A percentile compares a stretch with the other conserved stretches of the same genome.
phyloP scores from a whole-genome alignment of 1,284 basidiomycete genomes.

The Trichosporon coremiiforme region DNA sequence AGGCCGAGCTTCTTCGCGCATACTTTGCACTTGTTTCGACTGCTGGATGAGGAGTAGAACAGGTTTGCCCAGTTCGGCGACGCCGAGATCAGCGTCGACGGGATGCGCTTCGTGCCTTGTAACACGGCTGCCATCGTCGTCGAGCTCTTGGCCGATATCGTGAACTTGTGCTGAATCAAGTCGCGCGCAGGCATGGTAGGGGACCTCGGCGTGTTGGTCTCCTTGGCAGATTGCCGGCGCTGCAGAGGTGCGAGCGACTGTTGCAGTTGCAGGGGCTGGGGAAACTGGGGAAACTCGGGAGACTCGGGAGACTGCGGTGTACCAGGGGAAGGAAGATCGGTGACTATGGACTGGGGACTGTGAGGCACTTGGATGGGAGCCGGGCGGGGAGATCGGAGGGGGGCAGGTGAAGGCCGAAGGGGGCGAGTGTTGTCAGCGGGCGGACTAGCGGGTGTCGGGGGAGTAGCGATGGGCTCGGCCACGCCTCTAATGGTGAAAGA shows the following conservation, averaged over 20 bases:
- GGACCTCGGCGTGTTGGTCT: not conserved
- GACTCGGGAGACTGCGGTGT: not conserved
- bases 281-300: not conserved
- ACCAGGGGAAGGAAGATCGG: not conserved
- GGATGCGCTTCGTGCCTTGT: conserved; percentile 9
- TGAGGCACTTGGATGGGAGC: not conserved
- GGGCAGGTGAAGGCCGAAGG: not conserved
- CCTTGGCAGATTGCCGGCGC: not conserved
- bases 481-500: not conserved
- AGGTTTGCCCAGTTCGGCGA: conserved; percentile 7
- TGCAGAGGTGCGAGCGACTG: not conserved
- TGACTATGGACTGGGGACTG: conserved; percentile 1
- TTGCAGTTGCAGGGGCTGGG: conserved; percentile 6
- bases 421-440: not conserved
- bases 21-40: conserved; percentile 5
- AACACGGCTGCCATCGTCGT: conserved; percentile 10
- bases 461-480: not conserved
- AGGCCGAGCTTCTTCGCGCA: conserved; percentile 15
- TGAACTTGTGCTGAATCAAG: conserved; percentile 7
- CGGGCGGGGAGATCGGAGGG: not conserved
- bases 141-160: not conserved
- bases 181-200: not conserved
- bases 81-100: not conserved
- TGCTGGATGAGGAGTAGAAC: conserved; percentile 3
- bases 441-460: not conserved